Evolutionary conservation across 2,329 filamentous ascomycete genomes (phyloP), one percentile per base, ranked within the genome.

Genomic region (Microdochium trichocladiopsis): DNA sequence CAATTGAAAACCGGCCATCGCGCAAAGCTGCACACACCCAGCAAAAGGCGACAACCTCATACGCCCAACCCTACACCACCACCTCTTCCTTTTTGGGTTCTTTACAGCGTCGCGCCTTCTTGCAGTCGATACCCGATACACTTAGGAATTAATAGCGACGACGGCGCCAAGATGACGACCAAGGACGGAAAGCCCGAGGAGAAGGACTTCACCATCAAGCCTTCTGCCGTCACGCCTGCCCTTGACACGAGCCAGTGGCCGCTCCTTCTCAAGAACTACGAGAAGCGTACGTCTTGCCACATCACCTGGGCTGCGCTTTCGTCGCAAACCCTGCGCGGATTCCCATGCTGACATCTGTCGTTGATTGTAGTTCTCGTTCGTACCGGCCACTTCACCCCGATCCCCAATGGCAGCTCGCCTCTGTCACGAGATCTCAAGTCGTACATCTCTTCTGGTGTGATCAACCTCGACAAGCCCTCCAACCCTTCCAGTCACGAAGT

Each of bases 401-500:
- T 97, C 63, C 90, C 93, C 61, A 87, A 89, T 70, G 94, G 94
- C 67, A 95, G 89, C 76, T 85, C 89, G 58, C 94, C 94, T 52
- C 77, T 95, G 68, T 92, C 90, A 74, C 89, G 94, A 72, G 93
- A 97, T 71, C 82, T 99, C 67, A 96, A 96, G 80, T 91, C 88
- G 58, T 99, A 97, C 77, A 86, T 99, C 69, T 93, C 88, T 71
- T 95, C 90, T 58, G 94, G 94, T 75, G 93, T 99, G 54, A 97
- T 99, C 75, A 99, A 99, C 77, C 86, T 96, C 62, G 90, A 95
- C 77, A 95, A 95, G 78, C 94, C 93, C 53, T 95, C 92, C 51
- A 99, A 99, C 78, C 93, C 93, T 51, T 96, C 92, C 61, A 94
- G 88, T 66, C 94, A 99, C 81, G 94, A 99, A 79, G 94, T 99